Evolutionary conservation across 2,329 filamentous ascomycete genomes (phyloP).

Genomic region (Lasiodiplodia sp.): DNA sequence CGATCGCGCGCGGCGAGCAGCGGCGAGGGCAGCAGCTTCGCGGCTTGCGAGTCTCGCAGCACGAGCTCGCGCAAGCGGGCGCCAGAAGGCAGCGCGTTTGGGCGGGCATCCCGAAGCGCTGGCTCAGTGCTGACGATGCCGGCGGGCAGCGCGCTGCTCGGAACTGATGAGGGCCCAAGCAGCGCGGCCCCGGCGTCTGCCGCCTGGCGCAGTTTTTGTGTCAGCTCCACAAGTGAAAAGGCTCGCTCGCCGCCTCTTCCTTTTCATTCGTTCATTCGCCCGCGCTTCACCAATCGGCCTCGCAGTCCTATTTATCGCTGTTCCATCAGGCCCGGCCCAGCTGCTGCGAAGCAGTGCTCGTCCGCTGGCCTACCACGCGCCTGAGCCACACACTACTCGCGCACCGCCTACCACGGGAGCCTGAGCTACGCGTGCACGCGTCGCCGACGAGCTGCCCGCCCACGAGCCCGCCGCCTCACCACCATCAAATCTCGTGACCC

Average conservation of each 20-base stretch:
- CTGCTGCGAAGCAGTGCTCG: conserved; percentile 9
- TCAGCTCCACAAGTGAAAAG: conserved; percentile 22
- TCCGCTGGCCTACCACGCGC: conserved; percentile 17
- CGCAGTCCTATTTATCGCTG: conserved; percentile 18
- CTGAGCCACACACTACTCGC: conserved; percentile 21
- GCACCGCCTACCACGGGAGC: background rate
- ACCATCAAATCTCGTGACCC: conserved; percentile 45
- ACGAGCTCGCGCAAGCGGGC: background rate
- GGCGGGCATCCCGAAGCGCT: background rate
- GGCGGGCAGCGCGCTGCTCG: background rate
- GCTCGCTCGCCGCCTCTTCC: conserved; percentile 21
- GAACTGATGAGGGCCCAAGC: too few species aligned
- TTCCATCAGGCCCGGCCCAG: conserved; percentile 14
- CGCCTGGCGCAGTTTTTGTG: conserved; percentile 21
- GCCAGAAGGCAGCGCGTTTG: background rate
- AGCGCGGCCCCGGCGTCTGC: conserved; percentile 5
- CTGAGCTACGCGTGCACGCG: conserved; percentile 14
- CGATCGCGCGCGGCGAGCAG: background rate
- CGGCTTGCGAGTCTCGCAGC: background rate
- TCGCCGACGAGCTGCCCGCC: conserved; percentile 5
- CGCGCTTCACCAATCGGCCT: conserved; percentile 22
- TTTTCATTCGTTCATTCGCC: conserved; percentile 25
- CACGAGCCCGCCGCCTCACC: conserved; percentile 17
- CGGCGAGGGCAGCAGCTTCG: background rate
- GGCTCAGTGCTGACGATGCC: background rate